These are phyloP conservation scores for Ligustrum vulgare DNA, from an alignment of 257 asterid species.

Conservation along the genomic window DNA sequence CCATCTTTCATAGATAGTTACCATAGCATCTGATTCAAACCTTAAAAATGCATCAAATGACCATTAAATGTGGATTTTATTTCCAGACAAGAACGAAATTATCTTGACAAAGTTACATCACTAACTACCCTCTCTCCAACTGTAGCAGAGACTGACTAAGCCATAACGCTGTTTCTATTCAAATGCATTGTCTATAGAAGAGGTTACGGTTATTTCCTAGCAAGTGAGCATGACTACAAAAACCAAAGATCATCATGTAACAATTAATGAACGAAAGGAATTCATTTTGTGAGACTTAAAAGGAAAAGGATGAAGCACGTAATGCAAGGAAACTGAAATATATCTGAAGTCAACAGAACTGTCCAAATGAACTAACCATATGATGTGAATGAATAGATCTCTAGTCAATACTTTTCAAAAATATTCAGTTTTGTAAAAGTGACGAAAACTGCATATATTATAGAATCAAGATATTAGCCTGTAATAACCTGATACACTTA, in stretches of 20 bases:
- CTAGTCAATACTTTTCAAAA: not conserved
- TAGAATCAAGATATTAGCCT: conserved; percentile 5
- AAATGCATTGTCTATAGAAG: too few relatives aligned
- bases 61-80: not conserved
- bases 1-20: not conserved
- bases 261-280: not conserved
- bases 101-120: not conserved
- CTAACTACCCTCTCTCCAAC: conserved; percentile 1
- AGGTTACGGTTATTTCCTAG: conserved; percentile 22
- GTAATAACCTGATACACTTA: conserved; percentile 8
- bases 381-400: not conserved
- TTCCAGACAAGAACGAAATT: too few relatives aligned
- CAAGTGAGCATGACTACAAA: conserved; percentile 37
- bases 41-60: not conserved
- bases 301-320: not conserved
- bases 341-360: not conserved
- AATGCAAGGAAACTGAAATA: not conserved
- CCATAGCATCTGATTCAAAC: not conserved
- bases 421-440: conserved; percentile 1
- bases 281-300: not conserved
- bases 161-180: too few relatives aligned
- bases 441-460: not conserved
- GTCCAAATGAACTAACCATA: not conserved
- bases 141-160: not conserved
- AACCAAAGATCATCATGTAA: conserved; percentile 36